Conservation (phyloP, 2,329 filamentous ascomycete genomes). For the Botrytis medusae region DNA sequence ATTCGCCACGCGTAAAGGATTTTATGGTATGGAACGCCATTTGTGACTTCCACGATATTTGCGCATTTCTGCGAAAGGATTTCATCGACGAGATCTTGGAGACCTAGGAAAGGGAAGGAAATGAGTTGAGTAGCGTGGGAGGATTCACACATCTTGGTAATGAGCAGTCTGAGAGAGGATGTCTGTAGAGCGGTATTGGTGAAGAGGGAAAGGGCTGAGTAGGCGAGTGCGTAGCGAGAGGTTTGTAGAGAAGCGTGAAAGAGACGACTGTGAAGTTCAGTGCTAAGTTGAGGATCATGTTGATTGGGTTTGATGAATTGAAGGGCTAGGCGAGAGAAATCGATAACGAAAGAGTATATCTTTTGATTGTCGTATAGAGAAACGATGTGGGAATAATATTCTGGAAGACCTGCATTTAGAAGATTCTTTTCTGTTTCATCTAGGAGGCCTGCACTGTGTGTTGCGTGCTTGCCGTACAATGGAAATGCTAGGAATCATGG, state of each 20-base stretch:
- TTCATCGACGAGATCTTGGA: slow-evolving; percentile 76
- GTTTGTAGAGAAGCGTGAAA: slow-evolving; percentile 81
- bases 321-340: slow-evolving; percentile 76
- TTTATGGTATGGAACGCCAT: slow-evolving; percentile 74
- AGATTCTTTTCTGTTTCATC: slow-evolving; percentile 71
- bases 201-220: slow-evolving; percentile 73
- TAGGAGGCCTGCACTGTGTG: slow-evolving; percentile 66
- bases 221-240: slow-evolving; percentile 78
- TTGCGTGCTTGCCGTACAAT: slow-evolving; percentile 32
- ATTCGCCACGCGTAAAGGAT: slow-evolving; percentile 91
- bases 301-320: slow-evolving; percentile 50
- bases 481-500: slow-evolving; percentile 32
- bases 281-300: slow-evolving; percentile 46
- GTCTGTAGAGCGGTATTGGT: slow-evolving; percentile 69
- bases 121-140: slow-evolving; percentile 67
- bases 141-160: slow-evolving; percentile 68
- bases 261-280: slow-evolving; percentile 76
- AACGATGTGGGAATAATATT: slow-evolving; percentile 85
- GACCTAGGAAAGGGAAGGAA: slow-evolving; percentile 72
- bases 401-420: slow-evolving; percentile 70
- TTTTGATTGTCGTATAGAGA: slow-evolving; percentile 76
- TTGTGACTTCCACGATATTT: slow-evolving; percentile 63
- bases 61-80: slow-evolving; percentile 72
- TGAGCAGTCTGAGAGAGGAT: slow-evolving; percentile 68
- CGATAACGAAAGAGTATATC: slow-evolving; percentile 76